A percentile compares a stretch with the other conserved stretches of the same genome.
Evolutionary conservation across 148 eudicot species (phyloP).

Genomic region (Rhododendron griersonianum): DNA sequence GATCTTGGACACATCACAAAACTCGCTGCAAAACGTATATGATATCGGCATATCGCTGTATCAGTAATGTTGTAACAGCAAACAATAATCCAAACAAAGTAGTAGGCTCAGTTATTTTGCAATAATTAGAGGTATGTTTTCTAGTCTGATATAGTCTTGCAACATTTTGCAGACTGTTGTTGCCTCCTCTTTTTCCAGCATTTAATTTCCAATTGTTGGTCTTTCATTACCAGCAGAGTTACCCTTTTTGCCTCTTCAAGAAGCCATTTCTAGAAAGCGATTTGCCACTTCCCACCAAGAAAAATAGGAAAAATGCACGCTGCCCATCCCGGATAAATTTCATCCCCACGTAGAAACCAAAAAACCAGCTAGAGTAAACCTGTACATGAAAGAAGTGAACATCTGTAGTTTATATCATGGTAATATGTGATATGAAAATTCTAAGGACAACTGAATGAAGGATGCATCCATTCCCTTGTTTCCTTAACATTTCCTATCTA

Average conservation of each 20-base stretch:
- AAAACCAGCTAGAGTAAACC: not conserved
- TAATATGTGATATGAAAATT: not conserved
- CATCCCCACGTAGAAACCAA: too few species aligned
- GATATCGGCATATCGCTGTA: not conserved
- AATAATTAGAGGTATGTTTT: not conserved
- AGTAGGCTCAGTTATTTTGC: not conserved
- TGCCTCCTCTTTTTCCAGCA: not conserved
- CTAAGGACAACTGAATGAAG: not conserved
- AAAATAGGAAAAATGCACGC: not conserved
- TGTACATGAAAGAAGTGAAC: not conserved
- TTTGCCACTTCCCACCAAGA: not conserved
- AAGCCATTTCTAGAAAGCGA: not conserved
- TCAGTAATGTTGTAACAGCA: not conserved
- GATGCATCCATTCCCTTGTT: not conserved
- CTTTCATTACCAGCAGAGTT: not conserved
- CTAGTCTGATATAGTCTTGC: not conserved
- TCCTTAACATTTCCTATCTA: not conserved
- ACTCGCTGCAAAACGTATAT: constrained; percentile 50
- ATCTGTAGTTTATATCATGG: not conserved
- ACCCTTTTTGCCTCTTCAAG: not conserved
- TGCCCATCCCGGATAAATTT: not conserved
- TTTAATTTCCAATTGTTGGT: not conserved
- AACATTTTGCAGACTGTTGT: not conserved
- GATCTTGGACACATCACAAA: constrained; percentile 67
- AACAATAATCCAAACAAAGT: not conserved